Percentiles rank a stretch among this genome's conserved stretches.
These are phyloP conservation scores for Blastobotrys elegans DNA, from an alignment of 1,139 yeast species.

Conservation along the genomic window DNA sequence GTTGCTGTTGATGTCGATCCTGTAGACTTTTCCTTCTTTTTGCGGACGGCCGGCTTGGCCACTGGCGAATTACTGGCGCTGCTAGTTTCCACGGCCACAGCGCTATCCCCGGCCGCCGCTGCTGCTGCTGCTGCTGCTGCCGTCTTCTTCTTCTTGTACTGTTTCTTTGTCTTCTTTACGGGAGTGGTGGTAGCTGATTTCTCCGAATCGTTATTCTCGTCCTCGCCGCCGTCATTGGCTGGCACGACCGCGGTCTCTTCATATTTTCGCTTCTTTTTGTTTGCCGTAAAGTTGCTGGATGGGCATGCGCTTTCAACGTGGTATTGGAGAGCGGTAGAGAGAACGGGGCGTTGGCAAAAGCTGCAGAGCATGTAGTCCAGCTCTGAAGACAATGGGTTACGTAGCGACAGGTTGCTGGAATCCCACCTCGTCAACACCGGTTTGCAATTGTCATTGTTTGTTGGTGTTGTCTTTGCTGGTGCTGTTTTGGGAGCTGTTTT, in stretches of 20 bases:
- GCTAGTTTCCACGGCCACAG: neutral
- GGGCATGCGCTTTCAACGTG: conserved; percentile 22
- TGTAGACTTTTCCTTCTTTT: conserved; percentile 44
- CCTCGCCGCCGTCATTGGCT: neutral
- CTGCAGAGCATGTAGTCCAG: conserved; percentile 31
- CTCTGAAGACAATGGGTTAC: conserved; percentile 28
- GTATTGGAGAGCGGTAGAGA: conserved; percentile 24
- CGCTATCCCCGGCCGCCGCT: neutral
- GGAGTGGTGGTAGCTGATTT: neutral
- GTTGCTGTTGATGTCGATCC: conserved; percentile 40
- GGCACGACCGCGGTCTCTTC: conserved; percentile 1
- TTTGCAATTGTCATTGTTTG: neutral
- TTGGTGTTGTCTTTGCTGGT: neutral
- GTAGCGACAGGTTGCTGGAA: conserved; percentile 24
- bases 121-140: neutral
- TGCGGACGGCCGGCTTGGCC: conserved; percentile 1
- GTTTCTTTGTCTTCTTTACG: conserved; percentile 10
- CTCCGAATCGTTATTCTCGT: neutral
- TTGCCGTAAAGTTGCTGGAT: neutral
- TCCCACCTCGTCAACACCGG: conserved; percentile 28
- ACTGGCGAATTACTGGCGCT: neutral
- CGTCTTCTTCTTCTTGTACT: conserved; percentile 8
- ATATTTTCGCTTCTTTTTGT: conserved; percentile 13
- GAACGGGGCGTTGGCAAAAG: conserved; percentile 31
- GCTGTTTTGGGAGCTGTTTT: neutral